A percentile compares a stretch with the other conserved stretches of the same genome.
phyloP scores from a whole-genome alignment of 73 alveolate species.

The Paraurostyla sp. region DNA sequence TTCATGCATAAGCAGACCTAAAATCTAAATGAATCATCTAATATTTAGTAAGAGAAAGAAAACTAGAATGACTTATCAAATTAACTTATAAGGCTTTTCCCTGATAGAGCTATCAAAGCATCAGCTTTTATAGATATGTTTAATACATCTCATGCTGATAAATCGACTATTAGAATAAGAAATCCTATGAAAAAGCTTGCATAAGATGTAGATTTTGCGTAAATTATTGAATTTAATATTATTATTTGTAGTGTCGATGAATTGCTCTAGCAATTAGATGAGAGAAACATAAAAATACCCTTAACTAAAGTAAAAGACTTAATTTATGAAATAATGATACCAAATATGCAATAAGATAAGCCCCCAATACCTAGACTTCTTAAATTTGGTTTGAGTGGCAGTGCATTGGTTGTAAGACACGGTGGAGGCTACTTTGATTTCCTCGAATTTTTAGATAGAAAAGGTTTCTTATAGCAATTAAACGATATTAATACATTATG shows the following conservation, averaged over 20 bases:
- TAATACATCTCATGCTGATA: background rate
- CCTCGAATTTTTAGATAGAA: conserved; percentile 29
- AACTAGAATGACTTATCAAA: background rate
- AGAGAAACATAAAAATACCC: background rate
- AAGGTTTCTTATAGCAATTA: background rate
- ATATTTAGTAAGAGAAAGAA: background rate
- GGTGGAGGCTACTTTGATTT: conserved; percentile 50
- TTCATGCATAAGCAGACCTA: background rate
- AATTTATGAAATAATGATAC: conserved; percentile 1
- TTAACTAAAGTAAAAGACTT: conserved; percentile 31
- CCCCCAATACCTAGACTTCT: background rate
- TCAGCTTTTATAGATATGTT: conserved; percentile 22
- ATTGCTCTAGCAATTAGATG: background rate
- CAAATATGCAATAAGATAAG: background rate
- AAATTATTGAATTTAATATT: background rate
- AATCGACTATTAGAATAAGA: background rate
- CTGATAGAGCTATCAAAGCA: conserved; percentile 52
- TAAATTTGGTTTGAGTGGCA: conserved; percentile 50
- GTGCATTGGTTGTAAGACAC: background rate
- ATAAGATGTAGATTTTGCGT: conserved; percentile 40
- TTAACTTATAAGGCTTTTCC: conserved; percentile 26
- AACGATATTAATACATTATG: background rate
- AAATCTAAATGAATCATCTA: background rate
- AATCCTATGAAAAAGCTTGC: conserved; percentile 37
- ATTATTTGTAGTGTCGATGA: conserved; percentile 25